Evolutionary conservation across 2,329 filamentous ascomycete species (phyloP), one percentile per base, ranked within the genome.

Genomic region (Orbilia brochopaga): DNA sequence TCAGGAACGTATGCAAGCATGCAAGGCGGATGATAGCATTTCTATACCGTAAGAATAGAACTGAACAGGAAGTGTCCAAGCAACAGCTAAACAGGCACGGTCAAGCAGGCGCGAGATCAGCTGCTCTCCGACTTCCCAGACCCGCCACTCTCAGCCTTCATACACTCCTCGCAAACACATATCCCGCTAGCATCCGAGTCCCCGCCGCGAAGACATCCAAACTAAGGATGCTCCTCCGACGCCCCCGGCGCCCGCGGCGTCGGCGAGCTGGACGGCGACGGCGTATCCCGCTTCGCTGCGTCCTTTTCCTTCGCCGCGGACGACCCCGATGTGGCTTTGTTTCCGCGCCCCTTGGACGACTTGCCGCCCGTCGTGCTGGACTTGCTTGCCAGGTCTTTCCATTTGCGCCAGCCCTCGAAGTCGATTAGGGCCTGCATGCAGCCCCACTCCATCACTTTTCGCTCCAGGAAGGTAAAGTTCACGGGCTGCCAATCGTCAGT

Each of bases 381-480:
- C 23, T 77, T 78, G 24, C 79, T 79, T 42, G 80, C 81, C 78
- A 90, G 93, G 77, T 94, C 90, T 79, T 96, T 96, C 94, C 94
- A 99, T 80, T 91, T 91, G 62, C 92, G 87, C 94, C 94, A 99
- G 73, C 94, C 94, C 79, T 97, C 93, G 79, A 94, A 97, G 81
- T 99, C 94, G 77, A 99, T 97, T 23, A 99, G 85, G 8, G 94
- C 94, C 82, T 97, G 94, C 94, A 99, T 99, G 82, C 94, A 97
- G 64, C 94, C 94, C 94, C 94, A 99, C 83, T 99, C 94, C 81
- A 95, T 97, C 76, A 97, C 92, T 80, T 99, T 99, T 66, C 93
- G 87, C 79, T 97, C 91, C 24, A 99, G 86, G 92, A 93, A 99
- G 69, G 95, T 90, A 78, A 97, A 97, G 79, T 96, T 96, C 75